A percentile compares a stretch with the other conserved stretches of the same genome.
Conservation (phyloP, 2,329 filamentous ascomycete species). For the Teratosphaeria pseudoeucalypti region DNA sequence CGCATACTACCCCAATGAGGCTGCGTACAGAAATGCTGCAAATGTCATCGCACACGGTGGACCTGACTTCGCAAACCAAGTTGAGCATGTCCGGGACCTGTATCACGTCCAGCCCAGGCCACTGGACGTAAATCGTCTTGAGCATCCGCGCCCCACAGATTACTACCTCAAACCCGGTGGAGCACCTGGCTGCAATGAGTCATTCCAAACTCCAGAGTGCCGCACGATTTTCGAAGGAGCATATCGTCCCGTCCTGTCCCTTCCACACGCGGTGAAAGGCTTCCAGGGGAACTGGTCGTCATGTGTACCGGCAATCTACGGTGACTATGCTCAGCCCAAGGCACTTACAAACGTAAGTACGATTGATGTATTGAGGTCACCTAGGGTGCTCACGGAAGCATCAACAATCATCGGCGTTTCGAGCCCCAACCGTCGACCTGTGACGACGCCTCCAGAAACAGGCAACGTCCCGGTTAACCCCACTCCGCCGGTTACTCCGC, state of each 20-base stretch:
- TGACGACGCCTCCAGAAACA: neutral
- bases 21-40: slow-evolving; percentile 1
- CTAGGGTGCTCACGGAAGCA: neutral
- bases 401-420: neutral
- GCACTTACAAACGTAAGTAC: neutral
- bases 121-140: neutral
- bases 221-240: slow-evolving; percentile 1
- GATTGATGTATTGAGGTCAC: neutral
- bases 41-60: neutral
- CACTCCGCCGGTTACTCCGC: neutral
- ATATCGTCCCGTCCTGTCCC: neutral
- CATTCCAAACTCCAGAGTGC: slow-evolving; percentile 1
- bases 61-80: neutral
- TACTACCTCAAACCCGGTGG: neutral
- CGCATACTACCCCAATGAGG: neutral
- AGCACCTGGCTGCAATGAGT: neutral
- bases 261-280: neutral
- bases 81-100: neutral
- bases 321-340: neutral
- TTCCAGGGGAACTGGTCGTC: neutral
- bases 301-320: neutral
- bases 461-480: neutral
- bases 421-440: neutral
- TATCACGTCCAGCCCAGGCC: neutral
- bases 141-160: neutral